Evolutionary conservation across 2,329 filamentous ascomycete genomes (phyloP).

Genomic region (Ceratocystis alfenasii): DNA sequence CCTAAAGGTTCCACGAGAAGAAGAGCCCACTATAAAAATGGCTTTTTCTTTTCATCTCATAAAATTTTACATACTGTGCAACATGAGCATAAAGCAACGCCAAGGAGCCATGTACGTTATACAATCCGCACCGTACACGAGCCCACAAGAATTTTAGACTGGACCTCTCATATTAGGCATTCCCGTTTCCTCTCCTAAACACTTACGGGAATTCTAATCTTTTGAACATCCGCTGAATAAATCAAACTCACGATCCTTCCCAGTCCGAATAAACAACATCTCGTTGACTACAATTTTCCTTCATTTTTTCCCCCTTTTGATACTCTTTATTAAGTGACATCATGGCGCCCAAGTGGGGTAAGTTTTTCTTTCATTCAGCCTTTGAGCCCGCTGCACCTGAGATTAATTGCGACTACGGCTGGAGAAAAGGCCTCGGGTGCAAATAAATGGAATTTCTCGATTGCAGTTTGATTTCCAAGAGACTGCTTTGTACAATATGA

Average conservation of each 20-base stretch:
- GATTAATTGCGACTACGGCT: constrained; percentile 12
- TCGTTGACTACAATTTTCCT: not conserved
- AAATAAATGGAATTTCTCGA: not conserved
- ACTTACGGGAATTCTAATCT: not conserved
- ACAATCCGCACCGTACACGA: not conserved
- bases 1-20: not conserved
- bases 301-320: constrained; percentile 1
- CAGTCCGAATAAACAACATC: not conserved
- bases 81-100: no score
- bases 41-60: constrained; percentile 1
- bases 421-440: not conserved
- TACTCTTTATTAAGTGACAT: constrained; percentile 26
- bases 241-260: not conserved
- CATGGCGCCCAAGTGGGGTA: constrained; percentile 38
- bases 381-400: constrained; percentile 14
- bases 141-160: constrained; percentile 15
- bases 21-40: not conserved
- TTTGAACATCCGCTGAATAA: not conserved
- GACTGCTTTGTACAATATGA: not conserved
- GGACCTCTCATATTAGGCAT: constrained; percentile 4
- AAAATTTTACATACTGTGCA: not conserved
- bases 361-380: constrained; percentile 24
- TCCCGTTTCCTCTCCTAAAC: not conserved
- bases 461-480: not conserved
- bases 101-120: not conserved